Conservation (phyloP, 805 yeast species). For the Monosporozyma unispora region DNA sequence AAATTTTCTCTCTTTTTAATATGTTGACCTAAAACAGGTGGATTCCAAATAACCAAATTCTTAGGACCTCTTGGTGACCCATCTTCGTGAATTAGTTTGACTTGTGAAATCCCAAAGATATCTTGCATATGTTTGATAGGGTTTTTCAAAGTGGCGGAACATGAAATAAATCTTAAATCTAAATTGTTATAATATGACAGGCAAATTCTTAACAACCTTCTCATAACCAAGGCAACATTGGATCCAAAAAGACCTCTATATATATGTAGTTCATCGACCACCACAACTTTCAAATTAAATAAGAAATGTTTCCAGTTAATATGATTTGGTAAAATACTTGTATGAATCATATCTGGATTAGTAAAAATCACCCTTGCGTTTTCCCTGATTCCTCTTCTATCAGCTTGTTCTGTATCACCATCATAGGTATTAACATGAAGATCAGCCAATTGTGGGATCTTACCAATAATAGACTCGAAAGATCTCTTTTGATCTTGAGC, state of each 20-base stretch:
- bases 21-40: conserved; percentile 57
- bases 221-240: conserved; percentile 77
- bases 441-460: conserved; percentile 37
- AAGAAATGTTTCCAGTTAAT: conserved; percentile 66
- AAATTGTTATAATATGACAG: conserved; percentile 31
- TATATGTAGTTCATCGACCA: conserved; percentile 78
- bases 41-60: conserved; percentile 73
- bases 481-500: conserved; percentile 94
- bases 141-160: conserved; percentile 84
- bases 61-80: conserved; percentile 85
- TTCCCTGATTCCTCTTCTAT: conserved; percentile 45
- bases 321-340: conserved; percentile 73
- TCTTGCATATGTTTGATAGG: conserved; percentile 66
- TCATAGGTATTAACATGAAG: conserved; percentile 73
- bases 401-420: conserved; percentile 73
- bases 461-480: conserved; percentile 46
- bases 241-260: conserved; percentile 90
- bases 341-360: conserved; percentile 90
- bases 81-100: conserved; percentile 58
- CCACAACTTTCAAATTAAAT: conserved; percentile 55
- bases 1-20: conserved; percentile 56
- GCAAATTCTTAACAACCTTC: conserved; percentile 60
- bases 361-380: conserved; percentile 78
- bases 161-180: conserved; percentile 63
- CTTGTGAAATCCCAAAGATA: conserved; percentile 59